Base-by-base conservation (phyloP, 306 rosid genomes). In the Oemleria cerasiformis region DNA sequence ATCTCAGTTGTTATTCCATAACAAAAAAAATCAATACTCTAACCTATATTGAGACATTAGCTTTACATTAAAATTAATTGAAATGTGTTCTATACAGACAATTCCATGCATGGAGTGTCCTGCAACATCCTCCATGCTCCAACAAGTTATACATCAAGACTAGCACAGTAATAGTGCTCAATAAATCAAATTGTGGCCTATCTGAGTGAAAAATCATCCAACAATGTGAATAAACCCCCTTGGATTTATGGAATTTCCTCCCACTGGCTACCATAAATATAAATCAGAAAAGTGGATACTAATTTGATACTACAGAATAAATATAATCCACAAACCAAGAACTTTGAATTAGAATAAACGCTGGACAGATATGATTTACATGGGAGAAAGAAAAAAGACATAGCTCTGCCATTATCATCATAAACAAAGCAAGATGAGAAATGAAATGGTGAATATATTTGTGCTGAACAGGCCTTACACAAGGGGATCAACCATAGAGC, bases 1-100 rank as follows among this genome's bases (percentile, higher is more conserved):
- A 12, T 44, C 73, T 67, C 65, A 82, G 42, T 71, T 60, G 71
- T 39, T 73, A 73, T 58, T 72, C 12, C 67, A 75, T 41, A 60
- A 73, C 58, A 68, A 20, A 65, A 75, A 25, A 59, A 16, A 64
- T 41, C 79, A 72, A 6, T 71, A 57, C 70, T 67, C 30, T 12
- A 8, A 79, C 4, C 36, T 60, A 42, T 12, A 73, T 64, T 40
- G 41, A 68, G 15, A 13, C 42, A 39, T 17, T 17, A 62, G 63
- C 63, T 7, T 9, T 30, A 25, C 17, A 58, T 58, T 58, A 23
- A 55, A 58, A 11, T 58, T 5, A 23, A 23, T 13, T 2, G 5
- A 57, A 21, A 57, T 25, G 8, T 25, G 9, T 57, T 53, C 51
- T 66, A 23, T 45, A n/a, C 34, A 68, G 25, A 48, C 44, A 65